A percentile compares a stretch with the other conserved stretches of the same genome.
Evolutionary conservation across 2,329 filamentous ascomycete genomes (phyloP).

Genomic region (Geoglossum cookeanum): DNA sequence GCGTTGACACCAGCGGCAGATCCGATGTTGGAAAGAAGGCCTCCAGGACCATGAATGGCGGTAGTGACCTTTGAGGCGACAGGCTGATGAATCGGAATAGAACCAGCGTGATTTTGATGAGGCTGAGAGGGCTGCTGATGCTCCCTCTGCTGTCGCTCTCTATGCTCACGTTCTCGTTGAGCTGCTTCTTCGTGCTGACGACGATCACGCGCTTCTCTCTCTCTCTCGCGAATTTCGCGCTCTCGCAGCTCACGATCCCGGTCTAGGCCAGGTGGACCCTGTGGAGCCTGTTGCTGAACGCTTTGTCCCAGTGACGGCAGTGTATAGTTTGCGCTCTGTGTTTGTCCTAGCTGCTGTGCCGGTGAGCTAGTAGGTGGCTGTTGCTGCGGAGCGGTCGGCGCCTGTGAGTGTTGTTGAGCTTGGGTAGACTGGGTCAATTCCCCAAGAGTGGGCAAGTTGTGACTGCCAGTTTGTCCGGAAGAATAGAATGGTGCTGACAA

Average conservation of each 20-base stretch:
- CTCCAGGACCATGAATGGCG: conserved; percentile 82
- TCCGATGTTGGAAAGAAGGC: conserved; percentile 59
- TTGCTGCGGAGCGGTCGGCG: not conserved
- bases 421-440: conserved; percentile 27
- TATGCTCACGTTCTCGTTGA: conserved; percentile 42
- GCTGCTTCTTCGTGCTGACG: conserved; percentile 36
- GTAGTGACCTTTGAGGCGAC: conserved; percentile 65
- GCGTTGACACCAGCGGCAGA: conserved; percentile 35
- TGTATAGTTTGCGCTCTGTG: conserved; percentile 22
- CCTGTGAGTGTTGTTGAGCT: conserved; percentile 9
- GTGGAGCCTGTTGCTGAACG: conserved; percentile 20
- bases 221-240: conserved; percentile 28
- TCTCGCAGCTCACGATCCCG: conserved; percentile 31
- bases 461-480: conserved; percentile 21
- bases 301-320: conserved; percentile 27
- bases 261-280: conserved; percentile 20
- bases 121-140: conserved; percentile 49
- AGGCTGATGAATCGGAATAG: conserved; percentile 84
- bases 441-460: conserved; percentile 25
- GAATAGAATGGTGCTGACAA: conserved; percentile 21
- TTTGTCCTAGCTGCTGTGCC: not conserved
- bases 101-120: conserved; percentile 73
- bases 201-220: conserved; percentile 32
- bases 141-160: conserved; percentile 42
- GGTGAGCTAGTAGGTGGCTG: not conserved